Evolutionary conservation across 345 rosid genomes (phyloP).

Genomic region (Murraya paniculata): DNA sequence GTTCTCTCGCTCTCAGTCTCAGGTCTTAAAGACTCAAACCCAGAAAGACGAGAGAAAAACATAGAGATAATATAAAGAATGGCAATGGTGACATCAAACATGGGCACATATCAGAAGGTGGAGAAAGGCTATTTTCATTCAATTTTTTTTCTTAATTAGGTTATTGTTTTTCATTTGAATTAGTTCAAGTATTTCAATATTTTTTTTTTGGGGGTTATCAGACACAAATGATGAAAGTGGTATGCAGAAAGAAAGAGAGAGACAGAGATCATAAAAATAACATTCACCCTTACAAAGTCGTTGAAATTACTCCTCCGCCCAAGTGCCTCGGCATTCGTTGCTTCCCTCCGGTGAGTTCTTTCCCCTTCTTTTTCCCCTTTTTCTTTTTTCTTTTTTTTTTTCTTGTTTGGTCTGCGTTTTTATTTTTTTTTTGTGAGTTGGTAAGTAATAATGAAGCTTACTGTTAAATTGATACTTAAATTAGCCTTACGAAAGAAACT

Average conservation of each 20-base stretch:
- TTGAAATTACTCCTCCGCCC: slow-evolving; percentile 95
- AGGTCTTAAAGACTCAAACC: too few relatives aligned
- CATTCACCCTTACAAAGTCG: slow-evolving; percentile 67
- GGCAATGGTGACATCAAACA: slow-evolving; percentile 43
- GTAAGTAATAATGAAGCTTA: too few relatives aligned
- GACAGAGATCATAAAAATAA: slow-evolving; percentile 44
- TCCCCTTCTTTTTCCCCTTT: neutral
- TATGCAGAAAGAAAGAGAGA: slow-evolving; percentile 71
- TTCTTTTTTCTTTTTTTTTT: too few relatives aligned
- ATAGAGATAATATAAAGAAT: slow-evolving; percentile 13
- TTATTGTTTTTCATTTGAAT: neutral
- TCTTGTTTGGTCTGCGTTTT: too few relatives aligned
- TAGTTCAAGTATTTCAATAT: neutral
- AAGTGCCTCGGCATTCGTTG: slow-evolving; percentile 86
- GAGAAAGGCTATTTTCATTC: neutral
- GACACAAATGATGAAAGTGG: slow-evolving; percentile 33
- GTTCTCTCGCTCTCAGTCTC: neutral
- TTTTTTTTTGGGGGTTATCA: slow-evolving; percentile 21
- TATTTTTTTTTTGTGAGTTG: too few relatives aligned
- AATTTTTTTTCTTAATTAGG: neutral
- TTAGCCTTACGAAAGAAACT: neutral
- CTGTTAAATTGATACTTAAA: too few relatives aligned
- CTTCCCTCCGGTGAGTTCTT: slow-evolving; percentile 62
- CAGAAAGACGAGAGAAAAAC: neutral
- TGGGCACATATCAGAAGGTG: slow-evolving; percentile 43